Evolutionary conservation across 768 basidiomycete genomes (phyloP).

Genomic region (Rhodosporidiobolus odoratus): DNA sequence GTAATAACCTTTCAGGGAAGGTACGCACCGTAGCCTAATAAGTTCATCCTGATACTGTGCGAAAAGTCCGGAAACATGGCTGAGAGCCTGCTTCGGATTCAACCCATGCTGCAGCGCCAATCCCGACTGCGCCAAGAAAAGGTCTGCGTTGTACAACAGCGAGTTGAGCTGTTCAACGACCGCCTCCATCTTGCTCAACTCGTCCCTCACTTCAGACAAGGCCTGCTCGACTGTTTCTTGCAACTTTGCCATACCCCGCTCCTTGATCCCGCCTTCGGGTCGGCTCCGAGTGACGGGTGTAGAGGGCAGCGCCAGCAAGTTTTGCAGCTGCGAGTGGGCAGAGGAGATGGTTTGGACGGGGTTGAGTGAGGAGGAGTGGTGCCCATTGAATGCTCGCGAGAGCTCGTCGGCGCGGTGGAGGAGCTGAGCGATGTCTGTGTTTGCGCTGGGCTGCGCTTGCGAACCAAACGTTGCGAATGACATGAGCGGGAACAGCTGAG

Average conservation of each 20-base stretch:
- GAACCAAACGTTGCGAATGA: background rate
- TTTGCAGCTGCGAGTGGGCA: constrained; percentile 26
- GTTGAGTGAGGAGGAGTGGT: constrained; percentile 30
- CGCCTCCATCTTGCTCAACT: constrained; percentile 33
- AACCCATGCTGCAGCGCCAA: constrained; percentile 27
- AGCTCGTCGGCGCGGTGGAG: constrained; percentile 35
- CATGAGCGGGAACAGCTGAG: background rate
- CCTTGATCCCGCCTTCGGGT: constrained; percentile 34
- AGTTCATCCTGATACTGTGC: constrained; percentile 35
- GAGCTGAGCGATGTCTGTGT: constrained; percentile 14
- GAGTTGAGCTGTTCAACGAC: constrained; percentile 31
- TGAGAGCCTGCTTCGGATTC: constrained; percentile 35
- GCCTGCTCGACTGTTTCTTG: constrained; percentile 37
- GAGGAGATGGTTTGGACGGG: constrained; percentile 15
- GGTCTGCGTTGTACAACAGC: constrained; percentile 34
- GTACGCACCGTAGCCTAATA: constrained; percentile 27
- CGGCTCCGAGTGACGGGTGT: constrained; percentile 24
- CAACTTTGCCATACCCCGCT: constrained; percentile 32
- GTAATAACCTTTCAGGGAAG: background rate
- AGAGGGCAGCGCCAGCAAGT: constrained; percentile 25
- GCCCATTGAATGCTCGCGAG: constrained; percentile 20
- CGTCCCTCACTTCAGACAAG: constrained; percentile 27
- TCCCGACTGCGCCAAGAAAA: constrained; percentile 30
- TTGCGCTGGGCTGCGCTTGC: background rate
- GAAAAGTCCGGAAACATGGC: constrained; percentile 31